These are phyloP conservation scores for Sordaria brevicollis DNA, from an alignment of 495 filamentous ascomycete species.

Conservation along the genomic window DNA sequence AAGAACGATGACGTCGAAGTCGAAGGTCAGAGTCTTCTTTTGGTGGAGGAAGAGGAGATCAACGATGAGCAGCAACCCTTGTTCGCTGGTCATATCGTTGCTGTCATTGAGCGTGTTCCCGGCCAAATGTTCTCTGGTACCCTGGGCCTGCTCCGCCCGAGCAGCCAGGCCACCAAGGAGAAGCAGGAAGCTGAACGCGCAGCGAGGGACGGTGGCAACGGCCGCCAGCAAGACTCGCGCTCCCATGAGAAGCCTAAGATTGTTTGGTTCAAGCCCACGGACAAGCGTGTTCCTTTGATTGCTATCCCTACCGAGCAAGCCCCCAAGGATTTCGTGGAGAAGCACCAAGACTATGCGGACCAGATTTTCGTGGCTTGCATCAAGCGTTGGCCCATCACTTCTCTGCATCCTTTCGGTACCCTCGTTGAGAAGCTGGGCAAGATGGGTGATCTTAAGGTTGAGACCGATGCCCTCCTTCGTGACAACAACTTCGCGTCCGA, in stretches of 20 bases:
- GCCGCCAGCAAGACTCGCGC: conserved; percentile 64
- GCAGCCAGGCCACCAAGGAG: conserved; percentile 98
- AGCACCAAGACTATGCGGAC: conserved; percentile 93
- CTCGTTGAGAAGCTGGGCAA: conserved; percentile 94
- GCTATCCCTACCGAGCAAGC: conserved; percentile 98
- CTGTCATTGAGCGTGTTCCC: conserved; percentile 90
- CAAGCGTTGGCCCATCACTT: conserved; percentile 99
- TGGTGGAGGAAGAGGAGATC: conserved; percentile 97
- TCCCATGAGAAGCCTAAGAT: conserved; percentile 98
- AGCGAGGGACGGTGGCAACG: conserved; percentile 70
- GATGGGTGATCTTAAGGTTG: conserved; percentile 93
- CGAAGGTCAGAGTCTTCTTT: conserved; percentile 89
- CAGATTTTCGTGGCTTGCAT: conserved; percentile 98
- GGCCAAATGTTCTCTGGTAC: conserved; percentile 99
- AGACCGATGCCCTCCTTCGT: conserved; percentile 91
- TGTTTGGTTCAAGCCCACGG: conserved; percentile 99
- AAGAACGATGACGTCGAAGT: conserved; percentile 99
- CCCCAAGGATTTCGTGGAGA: conserved; percentile 95
- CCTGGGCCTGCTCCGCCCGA: conserved; percentile 83
- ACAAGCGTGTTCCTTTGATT: conserved; percentile 95
- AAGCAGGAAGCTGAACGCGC: conserved; percentile 96
- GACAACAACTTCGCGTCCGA: conserved; percentile 98
- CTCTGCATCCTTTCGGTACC: conserved; percentile 94
- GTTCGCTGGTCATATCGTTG: conserved; percentile 93
- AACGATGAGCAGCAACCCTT: conserved; percentile 96